Evolutionary conservation across 2,329 filamentous ascomycete genomes (phyloP), one percentile per base, ranked within the genome.

Genomic region (Colletotrichum tropicale): DNA sequence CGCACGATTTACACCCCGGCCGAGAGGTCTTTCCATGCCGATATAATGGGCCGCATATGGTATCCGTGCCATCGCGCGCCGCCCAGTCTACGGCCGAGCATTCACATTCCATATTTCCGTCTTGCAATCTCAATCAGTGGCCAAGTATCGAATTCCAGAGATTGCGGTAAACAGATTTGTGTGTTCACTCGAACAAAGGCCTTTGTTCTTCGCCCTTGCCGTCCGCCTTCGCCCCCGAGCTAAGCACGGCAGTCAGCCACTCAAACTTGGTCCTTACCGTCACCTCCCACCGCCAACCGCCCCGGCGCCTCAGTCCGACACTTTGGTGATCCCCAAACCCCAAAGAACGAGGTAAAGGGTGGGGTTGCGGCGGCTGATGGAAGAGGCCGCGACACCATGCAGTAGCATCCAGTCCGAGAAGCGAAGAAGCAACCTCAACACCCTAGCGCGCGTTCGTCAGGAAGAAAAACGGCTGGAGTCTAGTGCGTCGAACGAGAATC

Each of bases 251-350:
- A n/a, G n/a, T 15, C 48, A 34, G 24, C 66, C 32, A 30, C 32
- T 34, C 52, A 38, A 68, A 28, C 61, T n/a, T 15, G 34, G 24
- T 30, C 38, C 26, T 24, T 38, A 62, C 55, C 62, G 13, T 67
- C 43, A 32, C 62, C 68, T 16, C 48, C 30, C 43, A 32, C 60
- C 55, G 38, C 65, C 28, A 21, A 21, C 28, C 65, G 65, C 60
- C 67, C 62, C 56, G 62, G 9, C 36, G 61, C 21, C 67, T 24
- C 62, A 75, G 55, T 66, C 62, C 61, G 55, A 62, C 71, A 43
- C 69, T 43, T 71, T 75, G 62, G 68, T 62, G 68, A 71, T 71
- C 62, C 34, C 32, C 56, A 71, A 71, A 66, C 52, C 58, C 58
- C 58, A 61, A 61, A 66, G 48, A 62, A 21, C 18, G 62, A 71